Evolutionary conservation across 495 filamentous ascomycete species (phyloP).

Genomic region (Hypomontagnella monticulosa): DNA sequence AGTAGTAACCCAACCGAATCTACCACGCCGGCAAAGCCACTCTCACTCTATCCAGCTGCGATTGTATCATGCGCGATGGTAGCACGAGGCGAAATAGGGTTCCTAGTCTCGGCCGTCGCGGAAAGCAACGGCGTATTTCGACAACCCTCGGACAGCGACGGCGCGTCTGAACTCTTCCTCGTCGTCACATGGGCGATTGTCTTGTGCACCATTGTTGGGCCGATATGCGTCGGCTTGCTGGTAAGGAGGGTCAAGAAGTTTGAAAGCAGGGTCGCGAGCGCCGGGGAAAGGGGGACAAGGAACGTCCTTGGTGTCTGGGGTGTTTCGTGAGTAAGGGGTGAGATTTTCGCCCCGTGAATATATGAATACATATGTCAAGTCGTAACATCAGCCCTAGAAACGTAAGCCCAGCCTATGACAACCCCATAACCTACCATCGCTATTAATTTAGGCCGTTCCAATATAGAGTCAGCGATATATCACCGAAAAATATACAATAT

Average conservation of each 20-base stretch:
- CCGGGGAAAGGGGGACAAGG: conserved; percentile 5
- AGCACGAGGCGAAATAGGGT: conserved; percentile 81
- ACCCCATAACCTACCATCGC: too few relatives aligned
- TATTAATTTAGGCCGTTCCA: too few relatives aligned
- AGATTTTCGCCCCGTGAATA: too few relatives aligned
- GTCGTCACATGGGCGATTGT: conserved; percentile 79
- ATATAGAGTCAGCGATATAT: too few relatives aligned
- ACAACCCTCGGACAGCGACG: conserved; percentile 47
- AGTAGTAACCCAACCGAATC: neutral
- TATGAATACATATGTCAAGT: too few relatives aligned
- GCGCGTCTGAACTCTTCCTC: conserved; percentile 60
- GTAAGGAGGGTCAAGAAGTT: conserved; percentile 53
- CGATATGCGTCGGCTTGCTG: conserved; percentile 71
- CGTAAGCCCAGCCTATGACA: too few relatives aligned
- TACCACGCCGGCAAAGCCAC: conserved; percentile 51
- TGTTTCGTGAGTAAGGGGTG: neutral
- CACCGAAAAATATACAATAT: too few relatives aligned
- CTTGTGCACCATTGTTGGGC: conserved; percentile 78
- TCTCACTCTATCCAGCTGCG: conserved; percentile 67
- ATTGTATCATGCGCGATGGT: conserved; percentile 74
- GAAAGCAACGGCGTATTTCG: conserved; percentile 67
- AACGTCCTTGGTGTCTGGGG: conserved; percentile 47
- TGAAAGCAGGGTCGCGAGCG: conserved; percentile 22
- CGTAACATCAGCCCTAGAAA: too few relatives aligned
- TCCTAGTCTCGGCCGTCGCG: conserved; percentile 77